Base-by-base conservation (phyloP, 352 stramenopile genomes). In the Pythium guiyangense region DNA sequence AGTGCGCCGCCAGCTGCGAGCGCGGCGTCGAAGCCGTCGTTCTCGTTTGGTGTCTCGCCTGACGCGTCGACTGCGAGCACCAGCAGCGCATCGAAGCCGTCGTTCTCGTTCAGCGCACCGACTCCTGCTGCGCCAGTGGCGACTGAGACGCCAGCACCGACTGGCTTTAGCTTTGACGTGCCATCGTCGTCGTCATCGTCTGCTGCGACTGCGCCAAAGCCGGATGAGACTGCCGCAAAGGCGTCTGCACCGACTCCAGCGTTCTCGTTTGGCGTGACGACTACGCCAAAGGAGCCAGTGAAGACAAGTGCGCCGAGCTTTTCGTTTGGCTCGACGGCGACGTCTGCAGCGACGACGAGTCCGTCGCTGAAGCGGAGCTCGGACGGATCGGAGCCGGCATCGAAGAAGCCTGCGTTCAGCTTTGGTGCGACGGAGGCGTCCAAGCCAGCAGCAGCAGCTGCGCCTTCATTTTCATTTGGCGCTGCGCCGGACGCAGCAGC, bases 101-200 rank as follows among this genome's bases (percentile, higher is more conserved):
- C 72, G 11, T 76, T 77, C 26, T 34, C 57, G 15, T 63, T 63
- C 49, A 63, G 49, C 18, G 20, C 31, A 18, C 57, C 57, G 22
- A 25, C 42, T 26, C 22, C 42, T n/a, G 20, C 37, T 8, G 42
- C 11, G 14, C 11, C 44, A 29, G 44, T 49, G 42, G 50, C 52
- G 27, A 49, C 54, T 11, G 49, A 46, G 26, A 62, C n/a, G 14
- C 11, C 14, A 3, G 11, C 62, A 39, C 18, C 46, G 20, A 46
- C 57, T 52, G 66, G 57, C 6, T 79, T 81, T 45, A 73, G 63
- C 50, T 81, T 79, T 58, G 66, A 57, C 14, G 44, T 44, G 5
- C 22, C 54, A 25, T 25, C 57, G 12, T 10, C 61, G 11, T 37
- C 14, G 14, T 29, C 11, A 18, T 42, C 53, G 27, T 10, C 18